Evolutionary conservation across 208 protist species (phyloP).

Genomic region (Leishmania gerbilli): DNA sequence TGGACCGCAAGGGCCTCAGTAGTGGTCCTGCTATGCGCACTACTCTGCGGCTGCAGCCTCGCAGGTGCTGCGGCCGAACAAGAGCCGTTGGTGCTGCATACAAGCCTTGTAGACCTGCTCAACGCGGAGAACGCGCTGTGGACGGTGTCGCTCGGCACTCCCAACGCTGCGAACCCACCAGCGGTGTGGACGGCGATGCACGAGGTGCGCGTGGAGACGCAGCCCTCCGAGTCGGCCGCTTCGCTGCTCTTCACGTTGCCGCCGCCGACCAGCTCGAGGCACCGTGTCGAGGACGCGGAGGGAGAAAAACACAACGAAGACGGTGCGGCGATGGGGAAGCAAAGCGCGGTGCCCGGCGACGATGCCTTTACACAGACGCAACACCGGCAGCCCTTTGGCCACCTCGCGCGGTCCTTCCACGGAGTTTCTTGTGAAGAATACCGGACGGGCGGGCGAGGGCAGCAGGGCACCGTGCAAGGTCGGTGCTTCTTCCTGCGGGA

Average conservation of each 20-base stretch:
- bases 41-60: not conserved
- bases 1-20: not conserved
- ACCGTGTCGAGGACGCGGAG: not conserved
- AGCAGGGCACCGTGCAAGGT: slow-evolving; percentile 8
- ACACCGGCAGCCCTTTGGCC: slow-evolving; percentile 14
- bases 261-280: slow-evolving; percentile 6
- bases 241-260: slow-evolving; percentile 23
- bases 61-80: slow-evolving; percentile 6
- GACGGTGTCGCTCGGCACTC: slow-evolving; percentile 12
- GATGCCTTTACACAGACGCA: slow-evolving; percentile 6
- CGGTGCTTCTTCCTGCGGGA: slow-evolving; percentile 33
- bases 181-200: slow-evolving; percentile 27
- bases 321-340: not conserved
- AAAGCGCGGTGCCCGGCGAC: not conserved
- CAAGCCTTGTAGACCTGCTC: slow-evolving; percentile 27
- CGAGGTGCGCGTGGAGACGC: slow-evolving; percentile 22
- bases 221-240: slow-evolving; percentile 24
- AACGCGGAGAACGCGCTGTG: slow-evolving; percentile 25
- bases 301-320: not conserved
- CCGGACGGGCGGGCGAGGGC: slow-evolving; percentile 6
- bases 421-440: slow-evolving; percentile 42
- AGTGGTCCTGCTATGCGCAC: not conserved
- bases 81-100: slow-evolving; percentile 19
- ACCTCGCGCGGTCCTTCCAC: slow-evolving; percentile 16
- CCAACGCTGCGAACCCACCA: not conserved